phyloP scores from a whole-genome alignment of 345 rosid genomes.

The Fremontodendron californicum region DNA sequence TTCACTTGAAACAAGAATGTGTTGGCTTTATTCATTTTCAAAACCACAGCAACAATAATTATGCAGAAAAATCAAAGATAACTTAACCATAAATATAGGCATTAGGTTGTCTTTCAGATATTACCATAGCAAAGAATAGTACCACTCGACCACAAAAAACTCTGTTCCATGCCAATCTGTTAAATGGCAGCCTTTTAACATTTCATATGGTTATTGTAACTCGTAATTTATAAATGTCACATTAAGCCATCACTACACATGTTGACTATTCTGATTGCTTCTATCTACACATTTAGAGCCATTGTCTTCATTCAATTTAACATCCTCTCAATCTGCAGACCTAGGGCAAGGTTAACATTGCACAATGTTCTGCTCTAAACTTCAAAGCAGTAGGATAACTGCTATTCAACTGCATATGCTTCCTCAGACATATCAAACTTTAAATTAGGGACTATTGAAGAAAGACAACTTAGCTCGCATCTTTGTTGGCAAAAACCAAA shows the following conservation, averaged over 20 bases:
- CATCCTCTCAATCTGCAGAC: not conserved
- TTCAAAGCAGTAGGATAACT: not conserved
- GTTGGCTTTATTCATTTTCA: slow-evolving; percentile 2
- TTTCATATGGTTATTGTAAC: not conserved
- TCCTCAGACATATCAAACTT: not conserved
- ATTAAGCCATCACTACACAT: not conserved
- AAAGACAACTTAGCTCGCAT: not conserved
- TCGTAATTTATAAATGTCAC: not conserved
- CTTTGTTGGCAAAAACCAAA: not conserved
- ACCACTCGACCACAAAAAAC: not conserved
- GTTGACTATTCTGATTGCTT: not conserved
- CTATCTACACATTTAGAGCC: not conserved
- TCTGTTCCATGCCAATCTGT: not conserved
- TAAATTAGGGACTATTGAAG: not conserved
- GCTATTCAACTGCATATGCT: not conserved
- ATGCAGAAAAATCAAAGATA: not conserved
- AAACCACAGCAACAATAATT: not conserved
- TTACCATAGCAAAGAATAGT: slow-evolving; percentile 6
- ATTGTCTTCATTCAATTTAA: not conserved
- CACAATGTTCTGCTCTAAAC: not conserved
- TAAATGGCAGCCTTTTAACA: not conserved
- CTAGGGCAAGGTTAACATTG: not conserved
- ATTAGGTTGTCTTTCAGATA: not conserved
- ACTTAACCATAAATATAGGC: not conserved
- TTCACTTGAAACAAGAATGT: not conserved